Percentiles rank a stretch among this genome's conserved stretches.
These are phyloP conservation scores for Zangia roseola DNA, from an alignment of 768 basidiomycete species.

Conservation along the genomic window DNA sequence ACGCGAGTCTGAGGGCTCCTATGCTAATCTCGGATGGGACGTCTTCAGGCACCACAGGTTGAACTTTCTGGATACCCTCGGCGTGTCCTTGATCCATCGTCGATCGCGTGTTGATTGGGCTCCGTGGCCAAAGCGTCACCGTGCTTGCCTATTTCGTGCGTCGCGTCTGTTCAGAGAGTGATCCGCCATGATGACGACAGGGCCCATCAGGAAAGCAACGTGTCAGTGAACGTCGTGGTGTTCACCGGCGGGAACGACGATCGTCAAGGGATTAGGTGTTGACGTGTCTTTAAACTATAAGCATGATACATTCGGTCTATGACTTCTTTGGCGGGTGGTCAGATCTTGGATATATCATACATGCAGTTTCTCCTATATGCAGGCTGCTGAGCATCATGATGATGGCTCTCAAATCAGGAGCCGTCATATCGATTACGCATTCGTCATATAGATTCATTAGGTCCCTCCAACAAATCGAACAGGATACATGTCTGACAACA, in stretches of 20 bases:
- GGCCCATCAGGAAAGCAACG: constrained; percentile 76
- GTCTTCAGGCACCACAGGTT: constrained; percentile 58
- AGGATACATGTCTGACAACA: constrained; percentile 55
- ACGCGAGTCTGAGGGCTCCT: constrained; percentile 41
- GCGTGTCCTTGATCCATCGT: constrained; percentile 40
- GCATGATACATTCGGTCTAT: constrained; percentile 69
- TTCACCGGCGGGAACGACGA: constrained; percentile 76
- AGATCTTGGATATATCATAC: constrained; percentile 74
- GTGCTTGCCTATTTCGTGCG: constrained; percentile 79
- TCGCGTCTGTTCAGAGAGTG: neutral
- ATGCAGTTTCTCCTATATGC: constrained; percentile 18
- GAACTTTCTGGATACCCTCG: constrained; percentile 80
- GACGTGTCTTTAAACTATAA: constrained; percentile 89
- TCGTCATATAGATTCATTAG: constrained; percentile 44
- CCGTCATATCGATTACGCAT: neutral
- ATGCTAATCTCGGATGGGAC: neutral
- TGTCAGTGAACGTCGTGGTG: constrained; percentile 77
- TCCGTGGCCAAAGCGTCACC: neutral
- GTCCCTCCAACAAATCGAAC: constrained; percentile 43
- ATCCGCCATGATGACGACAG: constrained; percentile 35
- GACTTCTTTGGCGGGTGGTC: constrained; percentile 82
- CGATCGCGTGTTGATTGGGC: neutral
- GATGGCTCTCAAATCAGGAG: too few relatives aligned
- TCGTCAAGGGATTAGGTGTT: constrained; percentile 90
- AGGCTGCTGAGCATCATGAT: constrained; percentile 1